Conservation (phyloP, 257 asterid genomes). For the Coffea eugenioides region DNA sequence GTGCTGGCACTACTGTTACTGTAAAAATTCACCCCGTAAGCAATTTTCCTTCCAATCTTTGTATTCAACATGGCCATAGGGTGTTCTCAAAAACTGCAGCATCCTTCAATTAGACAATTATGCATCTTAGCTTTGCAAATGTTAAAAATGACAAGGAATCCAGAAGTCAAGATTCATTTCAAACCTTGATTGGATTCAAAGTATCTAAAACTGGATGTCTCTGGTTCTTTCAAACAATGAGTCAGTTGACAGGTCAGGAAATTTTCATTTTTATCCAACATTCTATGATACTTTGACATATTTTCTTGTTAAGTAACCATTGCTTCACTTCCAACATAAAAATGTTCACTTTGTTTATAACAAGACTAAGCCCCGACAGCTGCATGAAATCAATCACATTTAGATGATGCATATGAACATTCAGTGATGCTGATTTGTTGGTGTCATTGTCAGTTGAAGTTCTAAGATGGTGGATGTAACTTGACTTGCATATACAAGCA, state of each 20-base stretch:
- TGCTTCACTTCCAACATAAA: background rate
- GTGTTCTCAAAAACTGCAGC: background rate
- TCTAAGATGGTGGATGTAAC: background rate
- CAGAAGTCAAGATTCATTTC: background rate
- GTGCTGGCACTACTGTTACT: slow-evolving; percentile 79
- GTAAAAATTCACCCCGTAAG: slow-evolving; percentile 78
- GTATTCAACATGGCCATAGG: no score
- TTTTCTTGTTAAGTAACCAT: background rate
- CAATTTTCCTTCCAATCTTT: background rate
- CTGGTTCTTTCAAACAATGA: background rate
- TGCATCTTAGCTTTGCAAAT: background rate
- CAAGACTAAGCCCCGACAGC: background rate
- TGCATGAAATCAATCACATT: background rate
- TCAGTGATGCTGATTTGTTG: background rate
- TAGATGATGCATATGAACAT: background rate
- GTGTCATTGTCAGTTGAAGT: background rate
- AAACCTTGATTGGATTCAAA: background rate
- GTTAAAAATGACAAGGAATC: background rate
- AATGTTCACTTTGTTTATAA: background rate
- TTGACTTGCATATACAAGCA: background rate
- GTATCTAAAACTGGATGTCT: background rate
- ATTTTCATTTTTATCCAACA: background rate
- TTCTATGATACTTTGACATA: background rate
- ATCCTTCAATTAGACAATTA: background rate
- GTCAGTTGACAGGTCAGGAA: background rate